phyloP scores from a whole-genome alignment of 2,329 filamentous ascomycete genomes.

The Botryotinia narcissicola region DNA sequence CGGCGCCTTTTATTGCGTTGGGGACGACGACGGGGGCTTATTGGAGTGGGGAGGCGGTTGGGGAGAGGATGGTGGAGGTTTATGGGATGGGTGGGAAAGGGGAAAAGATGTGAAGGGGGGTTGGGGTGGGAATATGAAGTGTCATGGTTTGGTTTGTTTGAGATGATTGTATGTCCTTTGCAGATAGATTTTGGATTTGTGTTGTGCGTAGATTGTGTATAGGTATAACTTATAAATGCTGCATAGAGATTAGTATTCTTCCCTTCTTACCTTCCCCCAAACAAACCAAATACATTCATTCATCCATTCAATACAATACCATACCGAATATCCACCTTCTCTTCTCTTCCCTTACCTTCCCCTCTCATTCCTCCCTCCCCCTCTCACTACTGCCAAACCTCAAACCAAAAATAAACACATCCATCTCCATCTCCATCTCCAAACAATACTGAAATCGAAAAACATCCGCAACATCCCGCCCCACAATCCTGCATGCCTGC shows the following conservation, averaged over 20 bases:
- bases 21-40: slow-evolving; percentile 90
- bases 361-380: too few relatives aligned
- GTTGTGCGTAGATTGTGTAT: background rate
- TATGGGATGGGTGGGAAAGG: slow-evolving; percentile 43
- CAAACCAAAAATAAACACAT: too few relatives aligned
- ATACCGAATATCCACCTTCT: too few relatives aligned
- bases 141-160: background rate
- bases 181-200: background rate
- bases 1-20: slow-evolving; percentile 81
- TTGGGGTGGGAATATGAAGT: too few relatives aligned
- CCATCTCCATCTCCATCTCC: too few relatives aligned
- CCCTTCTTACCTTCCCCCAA: background rate
- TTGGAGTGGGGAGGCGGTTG: slow-evolving; percentile 76
- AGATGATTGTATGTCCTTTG: too few relatives aligned
- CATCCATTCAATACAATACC: too few relatives aligned
- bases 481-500: too few relatives aligned
- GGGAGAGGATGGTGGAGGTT: slow-evolving; percentile 56
- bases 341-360: too few relatives aligned
- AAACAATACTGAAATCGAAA: background rate
- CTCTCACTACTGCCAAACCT: too few relatives aligned
- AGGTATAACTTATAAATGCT: background rate
- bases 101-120: background rate
- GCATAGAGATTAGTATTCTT: background rate
- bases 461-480: background rate
- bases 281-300: background rate